Base-by-base conservation (phyloP, 2,329 filamentous ascomycete genomes). In the Aplosporella prunicola region DNA sequence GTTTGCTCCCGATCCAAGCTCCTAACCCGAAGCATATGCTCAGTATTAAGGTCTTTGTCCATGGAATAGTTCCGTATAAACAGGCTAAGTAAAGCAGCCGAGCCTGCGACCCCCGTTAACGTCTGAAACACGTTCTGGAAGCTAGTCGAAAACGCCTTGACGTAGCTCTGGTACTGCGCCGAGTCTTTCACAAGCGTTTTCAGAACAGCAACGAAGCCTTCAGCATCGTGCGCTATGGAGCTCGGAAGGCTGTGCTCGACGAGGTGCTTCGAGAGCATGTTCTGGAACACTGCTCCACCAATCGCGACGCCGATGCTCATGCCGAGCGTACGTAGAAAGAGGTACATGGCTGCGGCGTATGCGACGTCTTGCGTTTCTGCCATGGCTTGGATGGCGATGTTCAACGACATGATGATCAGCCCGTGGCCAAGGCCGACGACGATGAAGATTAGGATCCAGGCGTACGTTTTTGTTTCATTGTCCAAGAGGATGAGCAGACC, bases 241-340 rank as follows among this genome's bases (percentile, higher is more conserved):
- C 41, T 39, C 2, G 47, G 43, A 11, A 57, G 43, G 6, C 47
- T 43, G 15, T 43, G 35, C 5, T 41, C 35, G 3, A 38, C 34
- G 9, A 63, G 47, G 32, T 51, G 52, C 28, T 35, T 36, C 9
- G 47, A 50, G 45, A 67, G 57, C 3, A 57, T 46, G 33, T 63
- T 67, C 38, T 67, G 51, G 32, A 69, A 61, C 6, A 67, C 44
- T 1, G 59, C 52, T 8, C 27, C 16, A 8, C 27, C 34, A 10
- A 41, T 22, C 9, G 62, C 61, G 5, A 69, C 55, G 8, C 66
- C 66, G 16, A 65, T 41, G 9, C 59, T 58, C 64, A 66, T 65
- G 2, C 67, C 66, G 39, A 67, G 53, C 5, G 55, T 60, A 15
- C 55, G 55, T 9, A 59, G 50, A 43, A 61, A 59, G 1, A 49